Conservation (phyloP, 1,139 yeast species). For the Magnusiomyces ingens region DNA sequence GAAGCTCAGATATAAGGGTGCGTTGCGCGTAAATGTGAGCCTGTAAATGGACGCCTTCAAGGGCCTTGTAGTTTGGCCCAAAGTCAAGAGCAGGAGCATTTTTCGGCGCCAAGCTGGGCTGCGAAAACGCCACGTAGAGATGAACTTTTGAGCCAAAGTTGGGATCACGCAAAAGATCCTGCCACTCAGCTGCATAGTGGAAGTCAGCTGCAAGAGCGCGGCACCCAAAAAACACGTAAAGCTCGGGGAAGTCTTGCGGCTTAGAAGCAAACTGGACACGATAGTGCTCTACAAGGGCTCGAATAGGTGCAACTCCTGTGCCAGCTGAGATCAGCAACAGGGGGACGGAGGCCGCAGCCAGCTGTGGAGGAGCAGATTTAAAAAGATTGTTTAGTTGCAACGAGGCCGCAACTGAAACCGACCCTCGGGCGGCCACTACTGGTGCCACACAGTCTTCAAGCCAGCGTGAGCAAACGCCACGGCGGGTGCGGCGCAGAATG, state of each 20-base stretch:
- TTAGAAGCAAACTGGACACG: background rate
- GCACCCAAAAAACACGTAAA: conserved; percentile 65
- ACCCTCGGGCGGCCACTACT: background rate
- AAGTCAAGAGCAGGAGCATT: background rate
- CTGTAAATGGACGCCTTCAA: conserved; percentile 56
- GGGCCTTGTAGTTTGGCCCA: background rate
- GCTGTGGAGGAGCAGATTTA: conserved; percentile 15
- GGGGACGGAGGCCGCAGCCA: conserved; percentile 38
- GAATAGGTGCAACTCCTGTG: conserved; percentile 89
- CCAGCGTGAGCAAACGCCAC: conserved; percentile 83
- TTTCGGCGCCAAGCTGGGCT: conserved; percentile 1
- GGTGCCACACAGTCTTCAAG: conserved; percentile 40
- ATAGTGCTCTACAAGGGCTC: conserved; percentile 43
- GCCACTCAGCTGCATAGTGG: conserved; percentile 55
- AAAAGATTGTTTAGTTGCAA: conserved; percentile 36
- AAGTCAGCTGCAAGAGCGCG: conserved; percentile 62
- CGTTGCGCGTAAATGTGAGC: conserved; percentile 50
- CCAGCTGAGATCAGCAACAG: conserved; percentile 79
- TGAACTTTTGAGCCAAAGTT: conserved; percentile 4
- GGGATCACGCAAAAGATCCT: conserved; percentile 15
- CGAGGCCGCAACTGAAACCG: conserved; percentile 43
- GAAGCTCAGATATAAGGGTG: conserved; percentile 41
- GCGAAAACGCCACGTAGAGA: conserved; percentile 13
- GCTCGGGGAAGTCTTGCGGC: conserved; percentile 6
- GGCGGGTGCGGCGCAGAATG: conserved; percentile 62